phyloP scores from a whole-genome alignment of 2,329 filamentous ascomycete genomes.

The Teratosphaeria viscida region DNA sequence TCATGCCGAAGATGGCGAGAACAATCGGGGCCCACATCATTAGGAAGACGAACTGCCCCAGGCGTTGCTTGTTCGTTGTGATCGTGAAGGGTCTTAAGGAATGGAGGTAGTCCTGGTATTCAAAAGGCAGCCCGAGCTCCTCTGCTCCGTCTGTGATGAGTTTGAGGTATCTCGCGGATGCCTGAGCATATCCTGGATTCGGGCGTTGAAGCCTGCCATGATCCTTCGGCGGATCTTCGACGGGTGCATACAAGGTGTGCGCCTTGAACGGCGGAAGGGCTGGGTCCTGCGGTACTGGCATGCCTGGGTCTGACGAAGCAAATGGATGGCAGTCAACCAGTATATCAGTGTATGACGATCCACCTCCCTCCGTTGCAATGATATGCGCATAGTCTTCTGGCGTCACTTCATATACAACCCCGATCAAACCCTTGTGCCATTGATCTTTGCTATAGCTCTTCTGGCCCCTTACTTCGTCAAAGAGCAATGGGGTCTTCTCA shows the following conservation, averaged over 20 bases:
- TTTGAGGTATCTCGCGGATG: constrained; percentile 73
- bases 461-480: constrained; percentile 1
- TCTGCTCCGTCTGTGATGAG: constrained; percentile 67
- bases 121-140: constrained; percentile 68
- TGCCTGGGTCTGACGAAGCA: constrained; percentile 39
- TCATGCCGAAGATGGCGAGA: constrained; percentile 40
- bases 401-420: constrained; percentile 93
- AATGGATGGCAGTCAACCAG: constrained; percentile 68
- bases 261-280: constrained; percentile 61
- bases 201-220: constrained; percentile 46
- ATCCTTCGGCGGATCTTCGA: constrained; percentile 22
- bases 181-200: constrained; percentile 63
- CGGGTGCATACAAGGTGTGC: constrained; percentile 70
- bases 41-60: constrained; percentile 57
- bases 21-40: constrained; percentile 50
- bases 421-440: constrained; percentile 68
- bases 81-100: constrained; percentile 59
- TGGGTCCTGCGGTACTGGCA: constrained; percentile 54
- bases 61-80: constrained; percentile 54
- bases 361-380: constrained; percentile 82
- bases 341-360: constrained; percentile 73
- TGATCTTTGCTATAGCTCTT: constrained; percentile 42
- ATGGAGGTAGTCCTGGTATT: constrained; percentile 66
- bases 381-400: constrained; percentile 71
- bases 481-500: constrained; percentile 23